A percentile compares a stretch with the other conserved stretches of the same genome.
Conservation (phyloP, 2,329 filamentous ascomycete species). For the Thielaviopsis cerberus region DNA sequence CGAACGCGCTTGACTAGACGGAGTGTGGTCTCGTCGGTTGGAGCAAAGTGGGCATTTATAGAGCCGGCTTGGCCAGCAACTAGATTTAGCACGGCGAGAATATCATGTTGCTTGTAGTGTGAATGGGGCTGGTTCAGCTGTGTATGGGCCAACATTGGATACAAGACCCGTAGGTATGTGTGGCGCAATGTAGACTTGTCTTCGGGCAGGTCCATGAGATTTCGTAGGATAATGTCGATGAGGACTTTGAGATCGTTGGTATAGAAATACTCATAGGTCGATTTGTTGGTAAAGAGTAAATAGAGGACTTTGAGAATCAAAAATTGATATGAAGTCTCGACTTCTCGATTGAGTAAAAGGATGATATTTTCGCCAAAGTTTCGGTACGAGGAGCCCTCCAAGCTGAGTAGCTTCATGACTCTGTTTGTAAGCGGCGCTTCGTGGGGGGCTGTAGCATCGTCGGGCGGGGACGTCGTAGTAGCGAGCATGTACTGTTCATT, state of each 20-base stretch:
- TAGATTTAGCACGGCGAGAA: constrained; percentile 56
- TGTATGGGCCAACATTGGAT: constrained; percentile 77
- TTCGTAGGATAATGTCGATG: constrained; percentile 87
- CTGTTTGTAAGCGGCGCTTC: constrained; percentile 59
- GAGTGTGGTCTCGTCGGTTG: constrained; percentile 61
- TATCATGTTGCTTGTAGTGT: constrained; percentile 80
- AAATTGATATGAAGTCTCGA: constrained; percentile 80
- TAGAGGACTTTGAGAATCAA: constrained; percentile 94
- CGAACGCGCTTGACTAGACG: constrained; percentile 59
- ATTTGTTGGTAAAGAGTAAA: constrained; percentile 76
- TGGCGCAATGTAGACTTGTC: constrained; percentile 63
- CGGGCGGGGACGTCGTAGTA: constrained; percentile 26
- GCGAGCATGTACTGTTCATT: constrained; percentile 97
- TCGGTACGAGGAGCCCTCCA: constrained; percentile 63
- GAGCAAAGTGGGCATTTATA: constrained; percentile 56
- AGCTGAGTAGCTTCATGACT: constrained; percentile 76
- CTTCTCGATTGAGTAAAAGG: constrained; percentile 80
- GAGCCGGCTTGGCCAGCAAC: constrained; percentile 27
- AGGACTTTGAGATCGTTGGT: constrained; percentile 91
- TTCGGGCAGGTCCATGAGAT: constrained; percentile 84
- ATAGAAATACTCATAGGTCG: constrained; percentile 96
- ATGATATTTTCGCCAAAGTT: constrained; percentile 98
- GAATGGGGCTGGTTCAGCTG: constrained; percentile 62
- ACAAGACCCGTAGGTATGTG: constrained; percentile 83
- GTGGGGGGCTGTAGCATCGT: constrained; percentile 20